phyloP scores from a whole-genome alignment of 2,329 filamentous ascomycete genomes.

The Fusarium hostae region DNA sequence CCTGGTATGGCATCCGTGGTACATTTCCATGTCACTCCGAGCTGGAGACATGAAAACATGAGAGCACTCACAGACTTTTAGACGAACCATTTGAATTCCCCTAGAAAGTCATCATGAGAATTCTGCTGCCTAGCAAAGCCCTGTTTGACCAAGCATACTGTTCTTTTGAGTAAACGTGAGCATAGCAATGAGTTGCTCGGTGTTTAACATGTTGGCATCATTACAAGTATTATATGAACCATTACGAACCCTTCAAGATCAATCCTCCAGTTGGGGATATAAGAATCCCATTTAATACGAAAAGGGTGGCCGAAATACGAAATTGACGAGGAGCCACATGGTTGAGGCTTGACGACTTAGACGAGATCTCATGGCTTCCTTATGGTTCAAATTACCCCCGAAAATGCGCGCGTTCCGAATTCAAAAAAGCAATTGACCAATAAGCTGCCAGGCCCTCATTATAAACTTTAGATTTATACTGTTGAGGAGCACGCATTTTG shows the following conservation, averaged over 20 bases:
- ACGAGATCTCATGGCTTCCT: neutral
- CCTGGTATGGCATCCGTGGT: neutral
- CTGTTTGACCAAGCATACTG: neutral
- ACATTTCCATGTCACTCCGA: neutral
- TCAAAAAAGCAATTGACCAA: neutral
- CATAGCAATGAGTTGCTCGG: neutral
- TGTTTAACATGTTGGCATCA: neutral
- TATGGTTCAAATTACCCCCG: neutral
- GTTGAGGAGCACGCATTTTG: neutral
- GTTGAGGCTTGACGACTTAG: neutral
- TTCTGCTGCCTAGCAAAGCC: neutral
- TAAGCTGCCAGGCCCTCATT: accelerated
- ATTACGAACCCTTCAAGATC: accelerated
- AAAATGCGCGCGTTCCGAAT: too few relatives aligned
- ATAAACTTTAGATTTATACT: neutral
- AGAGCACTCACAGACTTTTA: neutral
- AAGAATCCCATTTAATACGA: neutral
- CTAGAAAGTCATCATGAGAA: neutral
- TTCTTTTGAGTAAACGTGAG: neutral
- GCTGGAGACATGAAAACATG: neutral
- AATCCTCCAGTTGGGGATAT: accelerated
- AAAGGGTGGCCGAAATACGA: neutral
- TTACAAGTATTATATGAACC: neutral
- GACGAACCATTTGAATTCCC: neutral
- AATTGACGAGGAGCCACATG: neutral